These are phyloP conservation scores for Globisporangium radiosum DNA, from an alignment of 352 stramenopile genomes.

Conservation along the genomic window DNA sequence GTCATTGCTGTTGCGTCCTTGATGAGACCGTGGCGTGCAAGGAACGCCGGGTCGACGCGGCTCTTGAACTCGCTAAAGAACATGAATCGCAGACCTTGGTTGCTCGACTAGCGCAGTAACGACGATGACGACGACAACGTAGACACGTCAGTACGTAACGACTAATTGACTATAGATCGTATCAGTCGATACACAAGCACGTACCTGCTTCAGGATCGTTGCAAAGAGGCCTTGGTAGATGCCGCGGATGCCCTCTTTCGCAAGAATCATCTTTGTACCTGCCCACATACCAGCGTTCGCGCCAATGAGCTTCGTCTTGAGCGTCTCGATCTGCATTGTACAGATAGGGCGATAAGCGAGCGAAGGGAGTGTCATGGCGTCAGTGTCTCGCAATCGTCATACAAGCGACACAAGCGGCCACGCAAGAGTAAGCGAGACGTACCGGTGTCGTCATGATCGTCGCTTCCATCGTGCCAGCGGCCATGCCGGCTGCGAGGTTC, in stretches of 20 bases:
- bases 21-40: conserved; percentile 45
- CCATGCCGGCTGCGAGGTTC: conserved; percentile 91
- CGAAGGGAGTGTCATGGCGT: background rate
- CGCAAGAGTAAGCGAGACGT: conserved; percentile 5
- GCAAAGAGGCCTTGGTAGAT: conserved; percentile 92
- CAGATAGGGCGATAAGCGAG: background rate
- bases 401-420: too few relatives aligned
- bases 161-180: too few relatives aligned
- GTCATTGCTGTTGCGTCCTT: conserved; percentile 71
- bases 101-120: conserved; percentile 62
- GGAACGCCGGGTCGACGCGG: conserved; percentile 42
- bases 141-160: too few relatives aligned
- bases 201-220: conserved; percentile 93
- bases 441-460: conserved; percentile 92
- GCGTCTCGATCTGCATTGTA: conserved; percentile 81
- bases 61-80: conserved; percentile 96
- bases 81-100: conserved; percentile 96
- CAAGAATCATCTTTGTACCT: conserved; percentile 90
- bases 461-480: conserved; percentile 88
- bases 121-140: background rate
- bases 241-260: conserved; percentile 86
- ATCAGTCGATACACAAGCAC: background rate
- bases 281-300: conserved; percentile 89
- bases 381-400: too few relatives aligned
- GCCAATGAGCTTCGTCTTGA: conserved; percentile 98